Percentiles rank a stretch among this genome's conserved stretches.
phyloP scores from a whole-genome alignment of 768 basidiomycete genomes.

The Aureoboletus auriporus region DNA sequence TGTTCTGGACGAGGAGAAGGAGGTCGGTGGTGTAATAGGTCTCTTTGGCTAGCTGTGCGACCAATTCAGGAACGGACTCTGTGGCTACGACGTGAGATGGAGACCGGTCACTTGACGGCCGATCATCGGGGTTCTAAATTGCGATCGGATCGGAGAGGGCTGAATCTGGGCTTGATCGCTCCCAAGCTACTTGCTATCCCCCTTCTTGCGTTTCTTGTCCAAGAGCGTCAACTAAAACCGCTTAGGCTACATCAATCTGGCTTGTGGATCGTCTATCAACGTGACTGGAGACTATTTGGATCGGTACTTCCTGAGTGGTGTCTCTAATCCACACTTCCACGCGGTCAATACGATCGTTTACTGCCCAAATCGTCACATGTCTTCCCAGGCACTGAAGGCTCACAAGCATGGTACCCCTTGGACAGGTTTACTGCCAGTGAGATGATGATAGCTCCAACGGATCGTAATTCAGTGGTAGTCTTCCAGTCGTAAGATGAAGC shows the following conservation, averaged over 20 bases:
- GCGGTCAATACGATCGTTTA: constrained; percentile 61
- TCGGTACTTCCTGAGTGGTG: constrained; percentile 99
- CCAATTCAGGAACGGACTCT: constrained; percentile 85
- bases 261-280: constrained; percentile 66
- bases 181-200: too few species aligned
- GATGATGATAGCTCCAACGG: constrained; percentile 64
- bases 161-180: too few species aligned
- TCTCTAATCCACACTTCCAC: constrained; percentile 69
- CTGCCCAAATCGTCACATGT: constrained; percentile 69
- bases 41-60: constrained; percentile 95
- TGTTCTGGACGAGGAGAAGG: constrained; percentile 72
- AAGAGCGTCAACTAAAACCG: constrained; percentile 89
- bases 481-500: constrained; percentile 85
- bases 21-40: constrained; percentile 92
- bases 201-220: constrained; percentile 94
- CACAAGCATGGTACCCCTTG: constrained; percentile 48
- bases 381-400: constrained; percentile 51
- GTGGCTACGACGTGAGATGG: constrained; percentile 2
- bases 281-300: constrained; percentile 58
- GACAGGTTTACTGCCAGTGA: constrained; percentile 95
- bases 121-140: too few species aligned
- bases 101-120: too few species aligned
- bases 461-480: constrained; percentile 87
- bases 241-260: constrained; percentile 67
- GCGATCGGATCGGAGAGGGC: too few species aligned